Percentiles rank a stretch among this genome's conserved stretches.
Conservation (phyloP, 2,329 filamentous ascomycete genomes). For the Grosmannia serpens region DNA sequence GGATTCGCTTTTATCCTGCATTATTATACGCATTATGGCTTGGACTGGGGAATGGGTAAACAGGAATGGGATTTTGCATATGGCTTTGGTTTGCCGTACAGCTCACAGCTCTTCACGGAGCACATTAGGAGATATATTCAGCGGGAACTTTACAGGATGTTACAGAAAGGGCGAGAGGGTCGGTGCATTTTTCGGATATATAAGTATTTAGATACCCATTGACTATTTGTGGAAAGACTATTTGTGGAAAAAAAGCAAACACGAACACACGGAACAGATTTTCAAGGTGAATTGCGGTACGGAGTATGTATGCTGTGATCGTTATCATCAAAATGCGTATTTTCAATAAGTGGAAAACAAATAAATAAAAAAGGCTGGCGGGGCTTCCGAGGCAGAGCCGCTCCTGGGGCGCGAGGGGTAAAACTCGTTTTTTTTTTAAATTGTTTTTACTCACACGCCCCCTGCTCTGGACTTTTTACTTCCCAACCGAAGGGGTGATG, state of each 20-base stretch:
- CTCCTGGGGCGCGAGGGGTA: background rate
- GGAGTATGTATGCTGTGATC: no score
- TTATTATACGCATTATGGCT: background rate
- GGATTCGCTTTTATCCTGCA: background rate
- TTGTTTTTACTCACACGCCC: background rate
- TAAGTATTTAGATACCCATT: background rate
- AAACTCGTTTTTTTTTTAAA: background rate
- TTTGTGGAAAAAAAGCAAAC: no score
- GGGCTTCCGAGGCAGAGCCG: conserved; percentile 1
- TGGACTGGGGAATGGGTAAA: background rate
- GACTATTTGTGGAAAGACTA: background rate
- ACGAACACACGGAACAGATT: no score
- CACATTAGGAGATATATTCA: background rate
- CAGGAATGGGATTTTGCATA: background rate
- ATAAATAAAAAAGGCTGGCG: background rate
- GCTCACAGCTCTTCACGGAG: background rate
- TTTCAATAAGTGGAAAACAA: background rate
- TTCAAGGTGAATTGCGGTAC: background rate
- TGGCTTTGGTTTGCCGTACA: background rate
- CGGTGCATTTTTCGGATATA: background rate
- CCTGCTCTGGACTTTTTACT: background rate
- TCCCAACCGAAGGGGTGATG: background rate
- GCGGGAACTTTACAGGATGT: background rate
- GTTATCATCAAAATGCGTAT: background rate
- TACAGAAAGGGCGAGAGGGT: background rate